Evolutionary conservation across 2,329 filamentous ascomycete genomes (phyloP), one percentile per base, ranked within the genome.

Genomic region (Hymenoscyphus repandus): DNA sequence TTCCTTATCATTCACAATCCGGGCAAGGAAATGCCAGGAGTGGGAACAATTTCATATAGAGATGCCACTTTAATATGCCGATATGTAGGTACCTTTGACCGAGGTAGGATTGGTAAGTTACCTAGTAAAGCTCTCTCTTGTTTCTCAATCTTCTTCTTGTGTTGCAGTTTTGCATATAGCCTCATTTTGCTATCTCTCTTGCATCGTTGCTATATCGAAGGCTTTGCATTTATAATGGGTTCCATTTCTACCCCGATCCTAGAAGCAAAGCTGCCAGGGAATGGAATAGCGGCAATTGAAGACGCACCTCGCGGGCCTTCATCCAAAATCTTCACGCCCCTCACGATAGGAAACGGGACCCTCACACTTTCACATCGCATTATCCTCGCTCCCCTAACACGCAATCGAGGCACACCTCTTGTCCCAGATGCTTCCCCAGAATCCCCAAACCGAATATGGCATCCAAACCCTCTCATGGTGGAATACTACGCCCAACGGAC

Each of bases 301-400:
- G 41, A 37, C 27, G 58, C 56, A 2, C 52, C 55, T 7, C 47
- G 36, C 27, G 58, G 57, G 13, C 1, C 49, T 9, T 53, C 53
- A 13, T 62, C 57, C 7, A 52, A 51, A 30, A 68, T 75, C 20
- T 75, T 76, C 58, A 60, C 66, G 13, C 69, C 72, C 2, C 51
- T 74, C 38, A 65, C 59, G 40, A 61, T 75, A 4, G 72, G 72
- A 54, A 66, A 66, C 15, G 56, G 68, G 13, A 60, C 63, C 31
- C 61, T 74, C 34, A 64, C 68, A 39, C 58, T 79, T 72, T 78
- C 71, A 5, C 71, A 75, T 55, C 68, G 72, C 4, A 55, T 83
- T 27, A 72, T 73, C 34, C 75, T 83, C 69, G 74, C 78, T 0
- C 78, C 79, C 1, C 64, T 83, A 53, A 81, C 78, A 15, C 74